Conservation (phyloP, 352 stramenopile species). For the Aphanomyces cochlioides region DNA sequence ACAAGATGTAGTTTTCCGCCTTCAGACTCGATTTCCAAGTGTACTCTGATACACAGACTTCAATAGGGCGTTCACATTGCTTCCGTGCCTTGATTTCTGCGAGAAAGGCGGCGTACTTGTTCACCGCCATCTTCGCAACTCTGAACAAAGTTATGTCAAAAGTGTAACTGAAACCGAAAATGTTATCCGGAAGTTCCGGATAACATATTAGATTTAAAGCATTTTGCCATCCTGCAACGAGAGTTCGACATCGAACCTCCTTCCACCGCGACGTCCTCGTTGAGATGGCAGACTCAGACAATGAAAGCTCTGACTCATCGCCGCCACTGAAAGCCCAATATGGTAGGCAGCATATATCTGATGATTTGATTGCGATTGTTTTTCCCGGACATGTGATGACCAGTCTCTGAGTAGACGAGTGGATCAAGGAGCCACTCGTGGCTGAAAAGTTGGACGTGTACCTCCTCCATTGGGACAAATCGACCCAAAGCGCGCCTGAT, state of each 20-base stretch:
- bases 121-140: neutral
- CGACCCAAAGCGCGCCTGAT: conserved; percentile 61
- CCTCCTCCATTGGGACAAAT: conserved; percentile 57
- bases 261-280: too few species aligned
- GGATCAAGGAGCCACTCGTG: conserved; percentile 29
- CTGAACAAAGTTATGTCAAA: neutral
- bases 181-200: conserved; percentile 11
- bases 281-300: conserved; percentile 8
- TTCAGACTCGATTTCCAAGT: neutral
- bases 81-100: neutral
- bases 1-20: conserved; percentile 17
- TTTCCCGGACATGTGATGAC: neutral
- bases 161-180: neutral
- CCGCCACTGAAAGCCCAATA: conserved; percentile 4
- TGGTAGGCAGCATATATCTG: neutral
- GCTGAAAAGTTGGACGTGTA: conserved; percentile 72
- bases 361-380: neutral
- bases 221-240: too few species aligned
- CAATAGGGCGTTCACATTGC: neutral
- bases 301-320: neutral
- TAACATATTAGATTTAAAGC: neutral
- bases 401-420: conserved; percentile 16
- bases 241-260: too few species aligned
- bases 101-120: conserved; percentile 8
- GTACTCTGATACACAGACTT: neutral